Evolutionary conservation across 1,284 basidiomycete species (phyloP), one percentile per base, ranked within the genome.

Genomic region (Apiotrichum mycotoxinovorans): DNA sequence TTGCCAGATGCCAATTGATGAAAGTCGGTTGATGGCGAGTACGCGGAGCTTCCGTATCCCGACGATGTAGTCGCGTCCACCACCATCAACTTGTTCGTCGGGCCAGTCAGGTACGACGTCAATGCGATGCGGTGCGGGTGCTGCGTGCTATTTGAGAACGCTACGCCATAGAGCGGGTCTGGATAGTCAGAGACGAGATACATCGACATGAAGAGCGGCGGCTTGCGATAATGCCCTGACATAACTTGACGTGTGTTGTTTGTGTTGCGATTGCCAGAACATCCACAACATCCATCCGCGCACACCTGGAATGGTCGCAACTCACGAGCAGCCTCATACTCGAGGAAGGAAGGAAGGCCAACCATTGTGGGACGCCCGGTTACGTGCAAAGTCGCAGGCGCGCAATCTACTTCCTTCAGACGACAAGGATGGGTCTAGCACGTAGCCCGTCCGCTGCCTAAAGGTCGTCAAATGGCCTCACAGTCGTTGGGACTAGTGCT

Each of bases 81-180:
- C 49, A 74, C 64, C 11, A 65, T 62, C 48, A 76, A 64, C 61
- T 73, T 76, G 63, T 77, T 77, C 41, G 64, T 54, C 3, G 71
- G 65, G 0, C 71, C 69, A 14, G 72, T 68, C 33, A 69, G 51
- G 50, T 71, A 66, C 9, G 74, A 72, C 20, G 71, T 69, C 12
- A 77, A 57, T 7, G 74, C 76, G 35, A 69, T 59, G 9, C 76
- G 69, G 20, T 66, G 63, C 14, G 70, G 70, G 50, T 77, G 73
- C 3, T 51, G 52, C 8, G 70, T 53, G 7, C 67, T 68, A 46
- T 75, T 66, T 18, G 75, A 75, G 64, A 77, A 78, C 12, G 67
- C 67, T 10, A 78, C 50, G 17, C 75, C 75, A 58, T 76, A 78
- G 23, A 78, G 65, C 30, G 72, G 68, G 55, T 70, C 77, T 78